These are phyloP conservation scores for Sugiyamaella castrensis DNA, from an alignment of 1,139 yeast species.

Conservation along the genomic window DNA sequence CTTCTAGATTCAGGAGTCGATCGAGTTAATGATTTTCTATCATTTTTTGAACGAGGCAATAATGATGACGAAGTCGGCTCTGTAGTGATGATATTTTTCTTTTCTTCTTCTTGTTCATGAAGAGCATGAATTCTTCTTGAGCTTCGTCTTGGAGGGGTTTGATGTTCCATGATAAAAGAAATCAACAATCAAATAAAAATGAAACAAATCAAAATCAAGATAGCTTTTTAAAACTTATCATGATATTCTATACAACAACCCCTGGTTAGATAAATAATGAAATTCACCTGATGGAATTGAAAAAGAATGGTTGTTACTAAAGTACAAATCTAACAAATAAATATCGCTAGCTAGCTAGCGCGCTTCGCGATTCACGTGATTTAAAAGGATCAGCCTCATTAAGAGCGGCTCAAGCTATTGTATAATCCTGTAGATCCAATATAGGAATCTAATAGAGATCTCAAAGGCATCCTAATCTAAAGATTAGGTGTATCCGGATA, in stretches of 20 bases:
- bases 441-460: too few species aligned
- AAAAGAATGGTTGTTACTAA: too few species aligned
- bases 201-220: too few species aligned
- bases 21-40: not conserved
- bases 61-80: not conserved
- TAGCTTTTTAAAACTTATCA: not conserved
- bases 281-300: too few species aligned
- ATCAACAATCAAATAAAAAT: not conserved
- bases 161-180: slow-evolving; percentile 7
- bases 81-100: not conserved
- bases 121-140: slow-evolving; percentile 13
- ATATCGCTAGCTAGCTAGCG: too few species aligned
- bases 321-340: too few species aligned
- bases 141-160: slow-evolving; percentile 14
- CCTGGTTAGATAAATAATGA: not conserved
- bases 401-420: too few species aligned
- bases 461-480: too few species aligned
- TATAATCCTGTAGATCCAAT: too few species aligned
- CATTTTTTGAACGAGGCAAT: not conserved
- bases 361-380: too few species aligned
- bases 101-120: slow-evolving; percentile 10
- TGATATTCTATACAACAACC: not conserved
- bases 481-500: too few species aligned
- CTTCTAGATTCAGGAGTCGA: not conserved
- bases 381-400: too few species aligned